A percentile compares a stretch with the other conserved stretches of the same genome.
Evolutionary conservation across 805 yeast genomes (phyloP).

Genomic region (Yarrowia hollandica): DNA sequence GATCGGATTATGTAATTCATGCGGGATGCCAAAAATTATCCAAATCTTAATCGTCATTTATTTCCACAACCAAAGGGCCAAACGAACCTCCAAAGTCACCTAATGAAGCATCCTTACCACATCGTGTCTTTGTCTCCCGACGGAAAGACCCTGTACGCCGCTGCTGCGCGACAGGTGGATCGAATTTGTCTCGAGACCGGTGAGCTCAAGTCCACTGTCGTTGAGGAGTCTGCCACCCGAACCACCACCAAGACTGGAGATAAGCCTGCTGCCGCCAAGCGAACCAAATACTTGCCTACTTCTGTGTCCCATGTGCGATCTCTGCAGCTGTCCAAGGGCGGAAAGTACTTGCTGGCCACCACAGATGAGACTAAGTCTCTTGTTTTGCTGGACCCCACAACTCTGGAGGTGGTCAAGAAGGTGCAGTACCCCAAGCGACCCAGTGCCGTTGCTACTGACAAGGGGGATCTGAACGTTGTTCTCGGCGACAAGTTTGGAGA

Average conservation of each 20-base stretch:
- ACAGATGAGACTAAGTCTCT: constrained; percentile 85
- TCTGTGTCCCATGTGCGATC: constrained; percentile 56
- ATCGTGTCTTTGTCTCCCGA: constrained; percentile 17
- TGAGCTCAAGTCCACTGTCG: constrained; percentile 17
- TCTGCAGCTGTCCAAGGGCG: constrained; percentile 54
- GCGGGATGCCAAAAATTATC: constrained; percentile 15
- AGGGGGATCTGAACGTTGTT: constrained; percentile 52
- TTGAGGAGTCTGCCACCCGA: constrained; percentile 1
- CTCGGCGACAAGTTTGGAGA: constrained; percentile 97
- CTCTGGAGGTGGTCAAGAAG: constrained; percentile 58
- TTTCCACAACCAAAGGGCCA: not conserved
- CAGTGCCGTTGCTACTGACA: constrained; percentile 67
- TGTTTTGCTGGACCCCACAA: constrained; percentile 52
- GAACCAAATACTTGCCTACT: constrained; percentile 27
- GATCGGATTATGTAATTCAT: constrained; percentile 10
- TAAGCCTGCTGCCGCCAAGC: not conserved
- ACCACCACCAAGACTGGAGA: constrained; percentile 14
- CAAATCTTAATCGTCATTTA: not conserved
- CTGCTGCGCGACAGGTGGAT: constrained; percentile 28
- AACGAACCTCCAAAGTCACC: not conserved
- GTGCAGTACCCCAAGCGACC: constrained; percentile 90
- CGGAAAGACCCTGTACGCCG: constrained; percentile 21
- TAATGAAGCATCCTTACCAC: constrained; percentile 29
- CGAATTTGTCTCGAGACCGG: constrained; percentile 30
- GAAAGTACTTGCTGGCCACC: constrained; percentile 59